Evolutionary conservation across 768 basidiomycete species (phyloP), one percentile per base, ranked within the genome.

Genomic region (Chalciporus chontae): DNA sequence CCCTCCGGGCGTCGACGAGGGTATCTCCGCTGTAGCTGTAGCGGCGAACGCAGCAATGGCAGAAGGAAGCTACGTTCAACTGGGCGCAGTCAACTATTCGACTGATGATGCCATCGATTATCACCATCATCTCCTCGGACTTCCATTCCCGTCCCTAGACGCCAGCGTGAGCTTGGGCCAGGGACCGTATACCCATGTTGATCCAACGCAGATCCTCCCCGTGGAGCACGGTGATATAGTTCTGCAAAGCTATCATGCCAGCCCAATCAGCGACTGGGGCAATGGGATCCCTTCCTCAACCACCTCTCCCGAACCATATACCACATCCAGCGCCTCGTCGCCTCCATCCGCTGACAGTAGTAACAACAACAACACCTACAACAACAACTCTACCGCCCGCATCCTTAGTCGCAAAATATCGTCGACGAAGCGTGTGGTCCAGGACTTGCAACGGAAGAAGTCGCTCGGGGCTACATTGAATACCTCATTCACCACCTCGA

Each of bases 131-230:
- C 67, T 90, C 46, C 79, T 90, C 69, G 77, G 80, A 39, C 71
- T 87, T 57, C 78, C 81, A 54, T 87, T 84, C 64, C 70, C 83
- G 23, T 70, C 73, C 50, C 65, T 81, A 50, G 80, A 83, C 53
- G 63, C 69, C 26, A 64, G 71, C 4, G 62, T 66, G 34, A 66
- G 57, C 31, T 46, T 75, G 24, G 68, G 70, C 47, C 75, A 77
- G 54, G 69, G 71, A 40, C 78, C 80, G 7, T 88, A 79, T 69
- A 89, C 87, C 31, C 85, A 88, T 67, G 88, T 97, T 51, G 91
- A 97, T 71, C 94, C 94, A 8, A 87, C 87, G n/a, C 91, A 95
- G 70, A 88, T 95, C 39, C 68, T 79, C 51, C 74, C 73, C n/a
- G 66, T 71, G 36, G 74, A 77, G 38, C 71, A 73, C 40, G 56